Base-by-base conservation (phyloP, 208 protist genomes). In the Trypanosoma melophagium region DNA sequence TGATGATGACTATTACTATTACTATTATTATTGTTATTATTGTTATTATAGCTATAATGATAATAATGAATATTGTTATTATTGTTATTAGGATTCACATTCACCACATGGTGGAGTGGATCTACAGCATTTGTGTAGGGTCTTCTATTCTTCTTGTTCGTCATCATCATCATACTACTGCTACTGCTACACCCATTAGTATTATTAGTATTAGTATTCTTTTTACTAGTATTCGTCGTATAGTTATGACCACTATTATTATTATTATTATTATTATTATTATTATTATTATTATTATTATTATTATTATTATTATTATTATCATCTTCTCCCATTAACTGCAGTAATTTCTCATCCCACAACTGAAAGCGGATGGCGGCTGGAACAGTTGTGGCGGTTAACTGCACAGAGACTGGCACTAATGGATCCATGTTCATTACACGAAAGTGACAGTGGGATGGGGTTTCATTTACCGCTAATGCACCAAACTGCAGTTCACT, bases 391-490 rank as follows among this genome's bases (percentile, higher is more conserved):
- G 69, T 83, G 1, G 78, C 16, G 7, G 81, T 65, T 4, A 93
- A 44, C 13, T 77, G 73, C 12, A 93, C 70, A 2, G 66, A 65
- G 7, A 90, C 12, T 7, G 73, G 44, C 16, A 74, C 63, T 5
- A 66, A 38, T n/a, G 64, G 28, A 10, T 80, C 73, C 13, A 47
- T 76, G 57, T 89, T 93, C 14, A 66, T 41, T 2, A 93, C 54
- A 5, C 75, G 60, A 44, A 93, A 54, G 0, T 55, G 61, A 22
- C 79, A 74, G 69, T 93, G 90, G 2, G 68, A 52, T 8, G 87
- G 83, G 25, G 80, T 73, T 62, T 90, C 84, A 63, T 93, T 90
- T 14, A 93, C 80, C 1, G 84, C 87, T 7, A 89, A 66, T 24
- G 84, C 83, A 21, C 79, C 87, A 77, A 93, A 86, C 13, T 69